Percentiles rank a stretch among this genome's conserved stretches.
Evolutionary conservation across 1,284 basidiomycete species (phyloP).

Genomic region (Moesziomyces parantarcticus): DNA sequence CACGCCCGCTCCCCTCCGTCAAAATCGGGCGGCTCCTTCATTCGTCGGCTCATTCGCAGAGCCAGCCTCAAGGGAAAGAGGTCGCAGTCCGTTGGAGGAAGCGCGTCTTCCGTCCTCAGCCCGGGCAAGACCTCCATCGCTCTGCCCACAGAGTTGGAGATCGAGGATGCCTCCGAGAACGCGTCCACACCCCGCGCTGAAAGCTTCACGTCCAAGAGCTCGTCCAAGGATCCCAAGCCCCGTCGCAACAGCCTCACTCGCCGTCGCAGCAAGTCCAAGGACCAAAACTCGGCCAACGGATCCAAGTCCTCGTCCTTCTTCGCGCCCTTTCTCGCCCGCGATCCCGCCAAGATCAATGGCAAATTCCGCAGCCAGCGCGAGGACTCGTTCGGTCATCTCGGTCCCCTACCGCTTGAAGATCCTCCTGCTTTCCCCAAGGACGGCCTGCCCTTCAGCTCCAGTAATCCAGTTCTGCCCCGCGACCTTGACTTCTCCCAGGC

Average conservation of each 20-base stretch:
- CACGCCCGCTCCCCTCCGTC: not conserved
- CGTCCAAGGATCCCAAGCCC: slow-evolving; percentile 12
- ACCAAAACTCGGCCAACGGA: slow-evolving; percentile 9
- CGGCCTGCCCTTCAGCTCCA: slow-evolving; percentile 28
- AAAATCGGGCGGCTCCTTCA: slow-evolving; percentile 27
- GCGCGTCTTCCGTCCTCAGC: slow-evolving; percentile 3
- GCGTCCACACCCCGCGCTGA: slow-evolving; percentile 15
- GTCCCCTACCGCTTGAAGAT: slow-evolving; percentile 22
- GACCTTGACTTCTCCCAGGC: slow-evolving; percentile 11
- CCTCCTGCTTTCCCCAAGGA: slow-evolving; percentile 13
- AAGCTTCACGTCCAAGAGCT: slow-evolving; percentile 14
- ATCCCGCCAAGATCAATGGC: slow-evolving; percentile 15
- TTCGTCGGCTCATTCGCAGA: slow-evolving; percentile 44
- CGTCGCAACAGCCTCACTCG: slow-evolving; percentile 15
- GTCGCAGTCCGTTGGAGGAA: slow-evolving; percentile 35
- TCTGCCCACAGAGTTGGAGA: slow-evolving; percentile 19
- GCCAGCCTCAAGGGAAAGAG: slow-evolving; percentile 40
- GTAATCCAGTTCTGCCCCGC: slow-evolving; percentile 17
- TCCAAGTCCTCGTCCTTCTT: slow-evolving; percentile 33
- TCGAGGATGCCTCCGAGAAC: slow-evolving; percentile 7
- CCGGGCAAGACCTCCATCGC: slow-evolving; percentile 15
- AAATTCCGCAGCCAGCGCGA: slow-evolving; percentile 8
- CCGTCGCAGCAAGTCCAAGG: slow-evolving; percentile 35
- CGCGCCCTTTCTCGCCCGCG: slow-evolving; percentile 40
- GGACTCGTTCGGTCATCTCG: slow-evolving; percentile 38